Conservation (phyloP, 139 green algal species). For the Micractinium conductrix region DNA sequence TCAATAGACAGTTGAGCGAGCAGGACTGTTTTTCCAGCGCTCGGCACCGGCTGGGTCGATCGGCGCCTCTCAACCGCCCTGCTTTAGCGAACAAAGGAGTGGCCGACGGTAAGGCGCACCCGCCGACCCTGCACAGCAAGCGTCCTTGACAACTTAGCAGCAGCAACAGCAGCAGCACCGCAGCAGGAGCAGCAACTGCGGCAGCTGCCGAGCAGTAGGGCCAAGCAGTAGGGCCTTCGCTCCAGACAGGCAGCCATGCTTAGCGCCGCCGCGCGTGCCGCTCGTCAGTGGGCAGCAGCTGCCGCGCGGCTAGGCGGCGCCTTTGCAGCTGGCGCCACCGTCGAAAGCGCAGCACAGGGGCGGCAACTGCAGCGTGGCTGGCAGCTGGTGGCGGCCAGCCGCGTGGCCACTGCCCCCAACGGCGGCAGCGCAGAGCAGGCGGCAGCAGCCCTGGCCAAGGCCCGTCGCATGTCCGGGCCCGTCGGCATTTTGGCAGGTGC, state of each 20-base stretch:
- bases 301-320: not conserved
- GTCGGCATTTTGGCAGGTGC: conserved; percentile 18
- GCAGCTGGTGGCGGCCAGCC: not conserved
- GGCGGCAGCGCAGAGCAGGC: not conserved
- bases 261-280: too few species aligned
- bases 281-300: too few species aligned
- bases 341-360: not conserved
- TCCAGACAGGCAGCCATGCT: not conserved
- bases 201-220: too few species aligned
- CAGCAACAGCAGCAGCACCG: not conserved
- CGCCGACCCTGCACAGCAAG: not conserved
- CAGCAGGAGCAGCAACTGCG: not conserved
- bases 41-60: too few species aligned
- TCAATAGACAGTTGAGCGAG: not conserved
- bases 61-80: too few species aligned
- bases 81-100: too few species aligned
- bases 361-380: not conserved
- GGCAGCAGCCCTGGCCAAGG: conserved; percentile 7
- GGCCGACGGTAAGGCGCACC: too few species aligned
- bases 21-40: not conserved
- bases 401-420: too few species aligned
- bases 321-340: not conserved
- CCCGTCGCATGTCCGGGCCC: not conserved
- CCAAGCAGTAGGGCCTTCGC: too few species aligned
- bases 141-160: not conserved